Base-by-base conservation (phyloP, 495 filamentous ascomycete genomes). In the Evernia prunastri region DNA sequence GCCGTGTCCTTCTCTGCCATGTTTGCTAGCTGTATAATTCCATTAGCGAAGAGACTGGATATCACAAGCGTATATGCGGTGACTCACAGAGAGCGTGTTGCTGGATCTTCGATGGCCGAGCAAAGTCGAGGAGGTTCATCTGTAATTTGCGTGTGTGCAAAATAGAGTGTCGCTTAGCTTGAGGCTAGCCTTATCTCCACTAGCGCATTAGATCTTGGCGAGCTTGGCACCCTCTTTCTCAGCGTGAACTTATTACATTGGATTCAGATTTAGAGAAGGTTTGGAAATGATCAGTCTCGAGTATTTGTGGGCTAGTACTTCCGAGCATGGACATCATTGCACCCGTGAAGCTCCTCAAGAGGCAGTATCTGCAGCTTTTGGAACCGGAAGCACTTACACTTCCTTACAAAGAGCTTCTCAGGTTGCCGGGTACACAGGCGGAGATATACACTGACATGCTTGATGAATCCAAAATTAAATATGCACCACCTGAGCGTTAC, bases 1-100 rank as follows among this genome's bases (percentile, higher is more conserved):
- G 88, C 85, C 77, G 84, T 75, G 74, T 88, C 86, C 64, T 83
- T 79, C 79, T 97, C 94, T 78, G 92, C 86, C 94, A 97, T 97
- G 77, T 78, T 91, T 81, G 78, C 73, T 54, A 7, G 51, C 51
- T 54, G 29, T 54, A 33, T 33, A 1, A 6, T 20, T n/a, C 1
- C 51, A n/a, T 54, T 54, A 54, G 29, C 51, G 7, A 18, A 7
- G 10, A 10, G 13, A 20, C 27, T 31, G 17, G 6, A 4, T 20
- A 54, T 33, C 51, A 9, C 29, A 33, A 29, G 20, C 9, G 29
- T 54, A 10, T 6, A 54, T n/a, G 27, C 4, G 6, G 51, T 7
- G 29, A 54, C 51, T 31, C 1, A 54, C 51, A 33, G 51, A 54
- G 27, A 33, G 51, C 2, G 15, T 33, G 51, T 33, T 3, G 7